phyloP scores from a whole-genome alignment of 1,139 yeast species.

The Nematodospora anomalae region DNA sequence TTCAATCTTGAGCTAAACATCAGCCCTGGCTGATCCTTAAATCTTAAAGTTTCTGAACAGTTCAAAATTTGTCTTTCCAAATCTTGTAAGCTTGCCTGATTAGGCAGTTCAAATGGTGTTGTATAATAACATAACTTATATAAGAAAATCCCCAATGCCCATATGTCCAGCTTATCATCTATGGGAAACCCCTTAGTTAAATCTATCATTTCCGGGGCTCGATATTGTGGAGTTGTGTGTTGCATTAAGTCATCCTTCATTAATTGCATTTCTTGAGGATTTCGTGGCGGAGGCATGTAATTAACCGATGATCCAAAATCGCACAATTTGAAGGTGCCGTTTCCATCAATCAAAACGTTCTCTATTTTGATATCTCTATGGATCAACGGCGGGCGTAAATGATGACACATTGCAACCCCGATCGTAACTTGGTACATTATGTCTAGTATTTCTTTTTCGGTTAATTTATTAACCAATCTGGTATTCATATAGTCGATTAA shows the following conservation, averaged over 20 bases:
- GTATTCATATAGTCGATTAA: constrained; percentile 92
- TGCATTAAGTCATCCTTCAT: constrained; percentile 82
- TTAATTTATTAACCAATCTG: constrained; percentile 75
- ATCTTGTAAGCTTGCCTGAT: constrained; percentile 37
- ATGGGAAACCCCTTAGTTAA: constrained; percentile 80
- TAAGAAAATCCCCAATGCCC: constrained; percentile 93
- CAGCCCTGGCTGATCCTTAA: constrained; percentile 40
- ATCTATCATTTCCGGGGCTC: constrained; percentile 97
- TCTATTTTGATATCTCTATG: constrained; percentile 96
- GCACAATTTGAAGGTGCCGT: constrained; percentile 76
- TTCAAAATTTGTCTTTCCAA: constrained; percentile 41
- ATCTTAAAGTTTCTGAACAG: constrained; percentile 32
- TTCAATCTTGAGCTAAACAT: constrained; percentile 48
- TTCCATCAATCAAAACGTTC: constrained; percentile 77
- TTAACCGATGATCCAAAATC: constrained; percentile 91
- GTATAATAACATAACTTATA: constrained; percentile 91
- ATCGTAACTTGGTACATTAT: constrained; percentile 81
- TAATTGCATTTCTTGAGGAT: constrained; percentile 62
- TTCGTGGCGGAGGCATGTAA: constrained; percentile 64
- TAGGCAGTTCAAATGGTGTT: constrained; percentile 85
- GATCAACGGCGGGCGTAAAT: constrained; percentile 72
- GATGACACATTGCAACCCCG: constrained; percentile 89
- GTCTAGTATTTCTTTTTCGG: constrained; percentile 76
- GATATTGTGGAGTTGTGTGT: constrained; percentile 96
- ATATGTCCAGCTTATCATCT: constrained; percentile 91